A percentile compares a stretch with the other conserved stretches of the same genome.
Evolutionary conservation across 1,139 yeast genomes (phyloP).

Genomic region (Kurtzmaniella quercitrusa): DNA sequence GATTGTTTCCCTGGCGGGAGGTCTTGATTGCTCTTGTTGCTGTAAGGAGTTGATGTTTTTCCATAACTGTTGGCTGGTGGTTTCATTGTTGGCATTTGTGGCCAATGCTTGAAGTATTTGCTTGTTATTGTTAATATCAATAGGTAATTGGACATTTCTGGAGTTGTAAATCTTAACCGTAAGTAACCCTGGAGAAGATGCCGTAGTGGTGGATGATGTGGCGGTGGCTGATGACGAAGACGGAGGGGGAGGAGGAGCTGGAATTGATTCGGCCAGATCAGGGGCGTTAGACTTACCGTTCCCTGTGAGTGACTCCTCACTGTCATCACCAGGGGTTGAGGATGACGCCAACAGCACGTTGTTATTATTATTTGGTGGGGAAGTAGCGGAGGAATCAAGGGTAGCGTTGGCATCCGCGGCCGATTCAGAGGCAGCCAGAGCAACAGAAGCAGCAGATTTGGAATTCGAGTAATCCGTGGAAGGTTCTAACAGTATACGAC

Average conservation of each 20-base stretch:
- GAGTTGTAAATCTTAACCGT: slow-evolving; percentile 69
- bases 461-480: not conserved
- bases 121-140: slow-evolving; percentile 49
- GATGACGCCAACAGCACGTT: not conserved
- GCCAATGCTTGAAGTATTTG: slow-evolving; percentile 52
- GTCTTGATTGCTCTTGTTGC: slow-evolving; percentile 12
- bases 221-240: too few relatives aligned
- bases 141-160: slow-evolving; percentile 58
- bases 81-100: slow-evolving; percentile 38
- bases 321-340: not conserved
- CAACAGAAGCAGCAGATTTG: not conserved
- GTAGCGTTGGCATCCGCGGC: not conserved
- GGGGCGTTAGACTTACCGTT: not conserved
- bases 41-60: slow-evolving; percentile 25
- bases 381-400: not conserved
- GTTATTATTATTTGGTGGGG: not conserved
- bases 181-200: slow-evolving; percentile 56
- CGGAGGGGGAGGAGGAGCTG: slow-evolving; percentile 4
- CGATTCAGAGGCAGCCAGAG: not conserved
- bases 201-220: not conserved
- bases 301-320: not conserved
- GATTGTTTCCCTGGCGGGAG: slow-evolving; percentile 19
- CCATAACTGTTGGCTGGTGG: slow-evolving; percentile 33
- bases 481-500: not conserved
- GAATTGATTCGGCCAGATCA: not conserved